phyloP scores from a whole-genome alignment of 1,139 yeast species.

The Protomyces pachydermus region DNA sequence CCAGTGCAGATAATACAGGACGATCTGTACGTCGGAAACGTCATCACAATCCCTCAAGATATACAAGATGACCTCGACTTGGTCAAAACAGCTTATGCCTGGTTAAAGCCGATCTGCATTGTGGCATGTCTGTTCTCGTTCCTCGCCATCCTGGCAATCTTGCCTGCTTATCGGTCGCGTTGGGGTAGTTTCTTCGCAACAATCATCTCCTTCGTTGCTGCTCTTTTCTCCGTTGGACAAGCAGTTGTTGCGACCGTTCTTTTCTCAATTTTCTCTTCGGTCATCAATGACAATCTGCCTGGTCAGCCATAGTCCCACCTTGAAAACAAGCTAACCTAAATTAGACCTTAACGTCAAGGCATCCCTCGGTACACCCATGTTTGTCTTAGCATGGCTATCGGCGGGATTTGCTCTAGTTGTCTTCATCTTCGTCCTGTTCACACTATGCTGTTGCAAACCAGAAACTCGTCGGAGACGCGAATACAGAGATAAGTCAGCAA shows the following conservation, averaged over 20 bases:
- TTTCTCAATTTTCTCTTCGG: background rate
- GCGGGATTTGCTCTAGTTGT: background rate
- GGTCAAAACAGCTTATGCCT: background rate
- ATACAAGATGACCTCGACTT: background rate
- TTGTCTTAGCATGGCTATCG: background rate
- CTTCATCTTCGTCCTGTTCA: background rate
- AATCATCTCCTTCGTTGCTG: background rate
- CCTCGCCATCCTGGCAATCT: background rate
- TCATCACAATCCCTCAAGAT: background rate
- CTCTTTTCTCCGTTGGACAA: background rate
- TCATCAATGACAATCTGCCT: background rate
- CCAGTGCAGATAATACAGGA: background rate
- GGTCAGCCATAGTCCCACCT: background rate
- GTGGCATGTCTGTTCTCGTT: background rate
- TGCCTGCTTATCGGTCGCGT: background rate
- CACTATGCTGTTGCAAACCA: conserved; percentile 1
- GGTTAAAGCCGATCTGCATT: background rate
- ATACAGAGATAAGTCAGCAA: background rate
- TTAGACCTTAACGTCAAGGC: background rate
- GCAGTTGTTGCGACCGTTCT: background rate
- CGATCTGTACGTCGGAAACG: background rate
- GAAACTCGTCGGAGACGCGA: background rate
- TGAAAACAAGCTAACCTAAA: too few relatives aligned
- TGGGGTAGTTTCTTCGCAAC: background rate
- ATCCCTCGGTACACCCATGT: background rate